Conservation (phyloP, 305 asterid species). For the Fraxinus latifolia region DNA sequence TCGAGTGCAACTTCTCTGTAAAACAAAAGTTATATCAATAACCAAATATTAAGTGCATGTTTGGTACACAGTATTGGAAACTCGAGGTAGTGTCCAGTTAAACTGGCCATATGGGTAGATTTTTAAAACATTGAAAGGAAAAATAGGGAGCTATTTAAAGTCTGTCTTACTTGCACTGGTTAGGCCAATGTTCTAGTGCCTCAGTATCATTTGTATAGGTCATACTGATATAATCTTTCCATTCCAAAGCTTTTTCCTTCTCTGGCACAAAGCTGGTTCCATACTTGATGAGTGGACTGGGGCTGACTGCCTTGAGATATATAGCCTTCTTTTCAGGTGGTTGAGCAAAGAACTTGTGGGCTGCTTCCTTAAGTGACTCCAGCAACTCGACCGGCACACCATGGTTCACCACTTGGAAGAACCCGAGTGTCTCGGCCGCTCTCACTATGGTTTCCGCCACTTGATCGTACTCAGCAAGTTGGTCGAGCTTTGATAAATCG, state of each 20-base stretch:
- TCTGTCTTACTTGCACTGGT: conserved; percentile 27
- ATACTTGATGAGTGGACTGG: conserved; percentile 35
- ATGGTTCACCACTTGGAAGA: conserved; percentile 40
- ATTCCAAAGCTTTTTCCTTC: conserved; percentile 39
- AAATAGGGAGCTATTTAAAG: neutral
- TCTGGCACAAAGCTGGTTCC: conserved; percentile 42
- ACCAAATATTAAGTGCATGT: neutral
- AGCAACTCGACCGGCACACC: conserved; percentile 33
- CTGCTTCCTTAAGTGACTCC: conserved; percentile 24
- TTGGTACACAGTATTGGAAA: neutral
- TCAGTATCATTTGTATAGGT: conserved; percentile 35
- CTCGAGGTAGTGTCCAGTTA: too few relatives aligned
- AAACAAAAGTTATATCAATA: neutral
- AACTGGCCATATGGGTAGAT: too few relatives aligned
- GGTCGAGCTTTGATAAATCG: conserved; percentile 32
- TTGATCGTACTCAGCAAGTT: conserved; percentile 26
- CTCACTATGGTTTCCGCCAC: conserved; percentile 27
- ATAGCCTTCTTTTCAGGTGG: conserved; percentile 27
- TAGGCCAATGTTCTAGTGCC: conserved; percentile 38
- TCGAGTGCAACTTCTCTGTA: conserved; percentile 31
- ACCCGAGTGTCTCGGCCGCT: conserved; percentile 36
- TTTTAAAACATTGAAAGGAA: neutral
- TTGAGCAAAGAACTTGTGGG: conserved; percentile 29
- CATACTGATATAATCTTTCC: conserved; percentile 43
- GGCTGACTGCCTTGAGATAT: conserved; percentile 33